These are phyloP conservation scores for Syzygium grande DNA, from an alignment of 345 rosid species.

Conservation along the genomic window DNA sequence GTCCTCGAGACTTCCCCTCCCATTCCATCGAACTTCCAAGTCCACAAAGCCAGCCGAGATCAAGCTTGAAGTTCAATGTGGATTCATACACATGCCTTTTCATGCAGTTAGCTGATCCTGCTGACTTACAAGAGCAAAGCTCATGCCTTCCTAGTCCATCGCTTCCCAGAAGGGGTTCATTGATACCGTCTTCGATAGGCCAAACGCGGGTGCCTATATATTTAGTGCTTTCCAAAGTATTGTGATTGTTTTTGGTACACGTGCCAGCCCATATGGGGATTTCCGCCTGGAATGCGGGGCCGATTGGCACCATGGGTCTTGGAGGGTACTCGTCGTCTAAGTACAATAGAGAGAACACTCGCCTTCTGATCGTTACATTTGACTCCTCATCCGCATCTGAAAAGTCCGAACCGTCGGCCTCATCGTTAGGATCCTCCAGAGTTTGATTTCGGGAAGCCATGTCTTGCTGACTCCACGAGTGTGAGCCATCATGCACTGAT, in stretches of 20 bases:
- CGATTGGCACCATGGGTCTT: conserved; percentile 26
- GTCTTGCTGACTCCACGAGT: neutral
- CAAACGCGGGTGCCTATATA: conserved; percentile 38
- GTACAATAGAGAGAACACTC: neutral
- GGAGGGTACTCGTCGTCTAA: neutral
- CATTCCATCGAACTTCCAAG: conserved; percentile 35
- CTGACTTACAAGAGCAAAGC: conserved; percentile 23
- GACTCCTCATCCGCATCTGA: neutral
- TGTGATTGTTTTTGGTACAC: conserved; percentile 8
- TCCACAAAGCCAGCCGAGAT: conserved; percentile 23
- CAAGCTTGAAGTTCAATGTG: conserved; percentile 9
- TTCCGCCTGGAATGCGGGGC: conserved; percentile 39
- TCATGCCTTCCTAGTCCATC: conserved; percentile 27
- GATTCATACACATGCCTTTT: conserved; percentile 10
- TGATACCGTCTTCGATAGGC: conserved; percentile 21
- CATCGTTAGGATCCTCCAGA: conserved; percentile 2
- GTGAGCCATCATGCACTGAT: conserved; percentile 1
- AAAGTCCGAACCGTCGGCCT: neutral
- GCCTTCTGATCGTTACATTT: neutral
- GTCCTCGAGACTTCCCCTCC: conserved; percentile 22
- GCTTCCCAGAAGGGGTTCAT: conserved; percentile 1
- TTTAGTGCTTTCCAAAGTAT: conserved; percentile 22
- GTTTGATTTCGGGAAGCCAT: neutral
- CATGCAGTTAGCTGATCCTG: conserved; percentile 20
- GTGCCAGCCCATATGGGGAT: conserved; percentile 29